A percentile compares a stretch with the other conserved stretches of the same genome.
Evolutionary conservation across 331 rosid genomes (phyloP).

Genomic region (Acacia pycnantha): DNA sequence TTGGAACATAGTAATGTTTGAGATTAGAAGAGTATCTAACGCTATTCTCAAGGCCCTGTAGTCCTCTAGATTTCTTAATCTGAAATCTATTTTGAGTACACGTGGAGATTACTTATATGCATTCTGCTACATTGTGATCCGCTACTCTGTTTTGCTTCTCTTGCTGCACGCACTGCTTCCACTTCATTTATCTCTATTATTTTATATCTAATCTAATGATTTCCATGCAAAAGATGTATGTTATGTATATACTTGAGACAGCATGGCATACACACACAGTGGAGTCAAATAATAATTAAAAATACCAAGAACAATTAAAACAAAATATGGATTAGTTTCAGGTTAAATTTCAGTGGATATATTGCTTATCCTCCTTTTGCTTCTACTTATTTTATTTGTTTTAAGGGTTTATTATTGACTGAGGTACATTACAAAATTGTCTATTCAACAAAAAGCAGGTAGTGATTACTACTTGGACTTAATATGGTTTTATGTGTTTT

Average conservation of each 20-base stretch:
- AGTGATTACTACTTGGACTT: neutral
- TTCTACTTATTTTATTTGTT: neutral
- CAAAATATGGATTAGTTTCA: neutral
- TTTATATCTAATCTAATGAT: neutral
- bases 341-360: neutral
- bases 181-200: neutral
- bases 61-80: neutral
- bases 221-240: neutral
- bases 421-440: neutral
- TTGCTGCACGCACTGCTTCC: neutral
- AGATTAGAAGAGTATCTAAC: neutral
- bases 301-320: neutral
- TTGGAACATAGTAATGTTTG: neutral
- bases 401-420: neutral
- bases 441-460: neutral
- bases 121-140: neutral
- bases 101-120: neutral
- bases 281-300: neutral
- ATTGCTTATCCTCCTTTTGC: neutral
- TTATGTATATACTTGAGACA: neutral
- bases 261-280: neutral
- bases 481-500: neutral
- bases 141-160: constrained; percentile 1
- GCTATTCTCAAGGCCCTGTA: neutral
- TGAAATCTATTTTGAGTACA: neutral